Conservation (phyloP, 805 yeast genomes). For the Yarrowia sp. region DNA sequence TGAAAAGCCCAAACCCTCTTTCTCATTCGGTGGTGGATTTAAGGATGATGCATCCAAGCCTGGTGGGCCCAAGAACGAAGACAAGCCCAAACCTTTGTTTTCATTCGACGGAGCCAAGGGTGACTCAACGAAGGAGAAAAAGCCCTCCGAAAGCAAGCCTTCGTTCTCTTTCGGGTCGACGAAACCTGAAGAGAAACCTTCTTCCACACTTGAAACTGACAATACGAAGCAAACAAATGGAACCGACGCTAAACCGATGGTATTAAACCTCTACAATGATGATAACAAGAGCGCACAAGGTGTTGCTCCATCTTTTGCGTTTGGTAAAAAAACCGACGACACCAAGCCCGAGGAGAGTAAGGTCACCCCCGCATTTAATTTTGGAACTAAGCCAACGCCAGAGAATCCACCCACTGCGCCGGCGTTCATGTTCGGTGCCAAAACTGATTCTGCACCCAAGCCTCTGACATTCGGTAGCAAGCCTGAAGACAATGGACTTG, state of each 20-base stretch:
- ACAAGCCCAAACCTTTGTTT: not conserved
- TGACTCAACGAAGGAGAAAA: not conserved
- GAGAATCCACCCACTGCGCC: not conserved
- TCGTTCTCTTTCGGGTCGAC: not conserved
- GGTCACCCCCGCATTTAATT: not conserved
- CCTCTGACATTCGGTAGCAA: not conserved
- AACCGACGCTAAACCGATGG: not conserved
- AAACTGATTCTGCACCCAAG: not conserved
- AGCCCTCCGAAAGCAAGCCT: not conserved
- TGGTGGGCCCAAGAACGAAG: not conserved
- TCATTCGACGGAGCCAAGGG: not conserved
- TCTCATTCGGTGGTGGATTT: not conserved
- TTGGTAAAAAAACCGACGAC: constrained; percentile 23
- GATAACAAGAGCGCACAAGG: not conserved
- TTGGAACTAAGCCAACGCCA: not conserved
- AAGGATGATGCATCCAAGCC: not conserved
- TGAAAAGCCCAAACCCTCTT: not conserved
- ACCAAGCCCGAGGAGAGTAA: not conserved
- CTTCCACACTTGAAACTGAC: not conserved
- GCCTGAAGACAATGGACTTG: not conserved
- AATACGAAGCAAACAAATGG: not conserved
- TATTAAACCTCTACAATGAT: not conserved
- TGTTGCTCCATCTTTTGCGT: constrained; percentile 9
- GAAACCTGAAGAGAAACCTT: not conserved
- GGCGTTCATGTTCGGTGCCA: not conserved